phyloP scores from a whole-genome alignment of 1,284 basidiomycete genomes.

The Apiotrichum akiyoshidainum region DNA sequence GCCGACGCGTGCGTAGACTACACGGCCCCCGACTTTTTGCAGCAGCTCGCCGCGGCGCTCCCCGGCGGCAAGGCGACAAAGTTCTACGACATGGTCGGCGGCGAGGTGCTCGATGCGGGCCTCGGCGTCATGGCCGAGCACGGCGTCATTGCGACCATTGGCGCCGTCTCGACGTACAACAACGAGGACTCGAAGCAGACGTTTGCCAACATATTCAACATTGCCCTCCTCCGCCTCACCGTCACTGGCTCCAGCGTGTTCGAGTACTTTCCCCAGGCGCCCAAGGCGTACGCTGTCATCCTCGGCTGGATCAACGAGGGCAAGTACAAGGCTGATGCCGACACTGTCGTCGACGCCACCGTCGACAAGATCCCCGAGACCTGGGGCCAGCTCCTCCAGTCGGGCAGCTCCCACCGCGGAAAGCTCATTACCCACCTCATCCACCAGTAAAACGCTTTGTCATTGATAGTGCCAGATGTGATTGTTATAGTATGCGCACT shows the following conservation, averaged over 20 bases:
- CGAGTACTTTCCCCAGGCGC: constrained; percentile 20
- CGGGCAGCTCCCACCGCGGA: too few relatives aligned
- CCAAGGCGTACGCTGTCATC: constrained; percentile 13
- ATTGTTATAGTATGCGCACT: too few relatives aligned
- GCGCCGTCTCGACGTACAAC: constrained; percentile 19
- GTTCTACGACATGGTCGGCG: too few relatives aligned
- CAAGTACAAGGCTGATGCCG: constrained; percentile 19
- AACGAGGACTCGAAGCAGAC: constrained; percentile 4
- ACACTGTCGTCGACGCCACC: constrained; percentile 19
- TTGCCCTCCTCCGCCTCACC: too few relatives aligned
- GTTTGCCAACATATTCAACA: too few relatives aligned
- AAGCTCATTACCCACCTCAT: too few relatives aligned
- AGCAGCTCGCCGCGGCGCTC: too few relatives aligned
- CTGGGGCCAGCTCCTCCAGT: not conserved
- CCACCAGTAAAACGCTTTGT: too few relatives aligned
- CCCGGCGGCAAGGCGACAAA: too few relatives aligned
- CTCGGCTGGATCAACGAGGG: constrained; percentile 15
- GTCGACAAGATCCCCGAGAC: not conserved
- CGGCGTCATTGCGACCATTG: constrained; percentile 50
- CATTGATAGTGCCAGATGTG: too few relatives aligned
- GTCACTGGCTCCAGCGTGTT: constrained; percentile 26
- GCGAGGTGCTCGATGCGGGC: constrained; percentile 20
- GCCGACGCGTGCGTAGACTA: constrained; percentile 39
- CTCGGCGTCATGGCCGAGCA: constrained; percentile 42
- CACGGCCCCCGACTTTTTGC: too few relatives aligned